Conservation (phyloP, 2,329 filamentous ascomycete species). For the Colletotrichum sp. region DNA sequence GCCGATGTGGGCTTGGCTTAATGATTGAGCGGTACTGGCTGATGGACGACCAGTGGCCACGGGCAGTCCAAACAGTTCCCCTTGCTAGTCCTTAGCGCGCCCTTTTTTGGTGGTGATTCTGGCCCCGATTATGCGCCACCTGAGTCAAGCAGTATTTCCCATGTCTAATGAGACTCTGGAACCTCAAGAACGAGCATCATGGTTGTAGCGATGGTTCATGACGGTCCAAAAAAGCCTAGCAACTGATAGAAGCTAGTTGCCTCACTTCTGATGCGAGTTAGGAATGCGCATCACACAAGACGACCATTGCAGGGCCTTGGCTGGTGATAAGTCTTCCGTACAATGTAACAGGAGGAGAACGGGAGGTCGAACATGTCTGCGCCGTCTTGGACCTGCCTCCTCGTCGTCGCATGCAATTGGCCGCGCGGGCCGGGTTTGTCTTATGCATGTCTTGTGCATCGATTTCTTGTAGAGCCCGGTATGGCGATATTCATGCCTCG, state of each 20-base stretch:
- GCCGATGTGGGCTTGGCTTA: not conserved
- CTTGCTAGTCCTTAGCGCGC: not conserved
- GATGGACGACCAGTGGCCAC: not conserved
- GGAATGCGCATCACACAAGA: not conserved
- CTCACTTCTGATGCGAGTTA: not conserved
- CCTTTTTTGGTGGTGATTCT: not conserved
- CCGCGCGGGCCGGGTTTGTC: not conserved
- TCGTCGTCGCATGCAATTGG: not conserved
- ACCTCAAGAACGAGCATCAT: not conserved
- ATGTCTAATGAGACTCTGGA: not conserved
- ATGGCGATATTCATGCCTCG: not conserved
- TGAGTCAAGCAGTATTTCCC: slow-evolving; percentile 9
- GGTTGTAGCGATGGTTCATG: not conserved
- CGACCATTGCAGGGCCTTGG: not conserved
- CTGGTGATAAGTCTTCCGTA: not conserved
- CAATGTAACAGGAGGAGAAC: not conserved
- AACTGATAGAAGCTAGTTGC: not conserved
- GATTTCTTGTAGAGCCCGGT: not conserved
- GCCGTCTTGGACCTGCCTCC: not conserved
- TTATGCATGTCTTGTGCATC: slow-evolving; percentile 1
- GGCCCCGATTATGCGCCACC: not conserved
- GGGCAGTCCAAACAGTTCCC: not conserved
- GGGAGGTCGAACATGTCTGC: not conserved
- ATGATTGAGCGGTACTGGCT: not conserved
- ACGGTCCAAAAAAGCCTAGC: not conserved